Evolutionary conservation across 208 protist species (phyloP).

Genomic region (Balamuthia mandrillaris): DNA sequence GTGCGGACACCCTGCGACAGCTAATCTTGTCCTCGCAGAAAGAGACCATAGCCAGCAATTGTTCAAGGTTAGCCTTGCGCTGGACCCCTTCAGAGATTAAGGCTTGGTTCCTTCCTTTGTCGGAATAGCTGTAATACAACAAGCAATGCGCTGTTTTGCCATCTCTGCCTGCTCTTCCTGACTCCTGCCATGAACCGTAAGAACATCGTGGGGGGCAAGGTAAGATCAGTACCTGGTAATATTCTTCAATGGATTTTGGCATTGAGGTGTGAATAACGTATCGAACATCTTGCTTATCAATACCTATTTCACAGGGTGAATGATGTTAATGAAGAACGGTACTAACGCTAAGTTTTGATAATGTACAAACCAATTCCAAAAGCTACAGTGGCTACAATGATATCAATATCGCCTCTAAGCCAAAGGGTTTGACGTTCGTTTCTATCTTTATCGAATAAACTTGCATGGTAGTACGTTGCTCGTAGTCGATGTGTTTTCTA

Average conservation of each 20-base stretch:
- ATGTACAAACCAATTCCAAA: constrained; percentile 6
- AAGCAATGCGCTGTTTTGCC: constrained; percentile 71
- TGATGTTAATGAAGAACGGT: no score
- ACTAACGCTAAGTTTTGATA: not conserved
- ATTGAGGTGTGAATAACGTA: constrained; percentile 92
- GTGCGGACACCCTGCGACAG: not conserved
- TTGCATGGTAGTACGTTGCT: constrained; percentile 11
- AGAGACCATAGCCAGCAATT: not conserved
- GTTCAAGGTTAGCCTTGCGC: not conserved
- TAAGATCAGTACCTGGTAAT: constrained; percentile 84
- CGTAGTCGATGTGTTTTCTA: not conserved
- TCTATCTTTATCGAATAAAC: not conserved
- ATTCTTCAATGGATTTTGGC: constrained; percentile 91
- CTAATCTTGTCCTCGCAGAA: not conserved
- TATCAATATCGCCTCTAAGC: not conserved
- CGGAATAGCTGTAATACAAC: constrained; percentile 63
- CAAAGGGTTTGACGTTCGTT: not conserved
- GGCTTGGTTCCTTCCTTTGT: not conserved
- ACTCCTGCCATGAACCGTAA: not conserved
- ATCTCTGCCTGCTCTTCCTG: not conserved
- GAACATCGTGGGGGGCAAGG: not conserved
- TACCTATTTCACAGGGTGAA: constrained; percentile 88
- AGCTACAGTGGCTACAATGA: constrained; percentile 19
- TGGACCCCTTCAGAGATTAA: not conserved
- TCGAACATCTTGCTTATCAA: constrained; percentile 94